Evolutionary conservation across 306 rosid species (phyloP), one percentile per base, ranked within the genome.

Genomic region (Heteromeles arbutifolia): DNA sequence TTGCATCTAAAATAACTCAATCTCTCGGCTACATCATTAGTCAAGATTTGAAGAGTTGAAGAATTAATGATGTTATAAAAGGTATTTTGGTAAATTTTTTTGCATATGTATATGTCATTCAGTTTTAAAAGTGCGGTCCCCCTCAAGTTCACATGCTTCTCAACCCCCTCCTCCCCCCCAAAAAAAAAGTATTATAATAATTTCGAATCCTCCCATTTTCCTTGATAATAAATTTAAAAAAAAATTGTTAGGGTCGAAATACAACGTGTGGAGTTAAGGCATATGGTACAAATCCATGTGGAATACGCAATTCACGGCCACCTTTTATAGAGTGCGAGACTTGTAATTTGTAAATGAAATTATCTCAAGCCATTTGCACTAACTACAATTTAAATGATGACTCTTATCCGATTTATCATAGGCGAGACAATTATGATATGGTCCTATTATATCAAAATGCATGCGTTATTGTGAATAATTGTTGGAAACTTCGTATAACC

Each of bases 281-380:
- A 67, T 32, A 68, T 56, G 68, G 37, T 67, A n/a, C 68, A 67
- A 74, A 74, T 18, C 74, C 68, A 11, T 31, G 67, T 24, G 57
- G 56, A 9, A 8, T 0, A 28, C 50, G 9, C 24, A 66, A 68
- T 25, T 25, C 54, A 39, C 43, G 32, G 6, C 24, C 44, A 1
- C 29, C 53, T 2, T 77, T 68, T 28, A 67, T 67, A 67, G 41
- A n/a, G 6, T 41, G 68, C 39, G 68, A 59, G 45, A 37, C 7
- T 6, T 77, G 74, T 18, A 77, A 37, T 4, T 6, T 77, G 74
- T 18, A 77, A 57, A 68, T n/a, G 22, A 8, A 48, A 67, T 29
- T 77, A 67, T 54, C 69, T 59, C 6, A 57, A 41, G 9, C 14
- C 68, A 37, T 73, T 32, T 18, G 25, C 68, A 9, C 22, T 14